Evolutionary conservation across 805 yeast genomes (phyloP).

Genomic region (Isabelozyma rhagii): DNA sequence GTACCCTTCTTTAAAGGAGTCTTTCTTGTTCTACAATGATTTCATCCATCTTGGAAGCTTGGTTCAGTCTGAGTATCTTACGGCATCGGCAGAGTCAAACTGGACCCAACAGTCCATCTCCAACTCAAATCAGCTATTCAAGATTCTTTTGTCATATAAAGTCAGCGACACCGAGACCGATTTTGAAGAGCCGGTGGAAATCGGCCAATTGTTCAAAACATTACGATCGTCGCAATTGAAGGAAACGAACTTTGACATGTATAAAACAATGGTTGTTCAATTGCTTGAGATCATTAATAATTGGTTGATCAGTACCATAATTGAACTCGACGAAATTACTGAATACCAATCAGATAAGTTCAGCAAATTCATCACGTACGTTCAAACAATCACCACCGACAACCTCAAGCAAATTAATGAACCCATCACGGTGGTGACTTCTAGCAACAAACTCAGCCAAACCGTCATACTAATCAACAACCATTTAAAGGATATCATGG

Average conservation of each 20-base stretch:
- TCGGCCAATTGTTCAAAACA: conserved; percentile 17
- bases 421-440: conserved; percentile 16
- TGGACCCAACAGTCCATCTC: conserved; percentile 18
- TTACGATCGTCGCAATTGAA: conserved; percentile 18
- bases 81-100: conserved; percentile 10
- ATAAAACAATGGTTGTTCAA: conserved; percentile 21
- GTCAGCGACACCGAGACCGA: conserved; percentile 8
- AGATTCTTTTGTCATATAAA: conserved; percentile 10
- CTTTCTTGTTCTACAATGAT: conserved; percentile 37
- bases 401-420: conserved; percentile 17
- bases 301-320: conserved; percentile 23
- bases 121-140: conserved; percentile 14
- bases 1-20: conserved; percentile 29
- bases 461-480: conserved; percentile 28
- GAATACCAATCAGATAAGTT: conserved; percentile 32
- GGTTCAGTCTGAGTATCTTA: conserved; percentile 10
- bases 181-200: conserved; percentile 12
- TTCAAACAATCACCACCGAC: conserved; percentile 4
- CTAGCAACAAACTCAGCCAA: conserved; percentile 27
- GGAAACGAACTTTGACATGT: conserved; percentile 23
- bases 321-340: conserved; percentile 27
- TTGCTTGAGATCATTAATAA: conserved; percentile 26
- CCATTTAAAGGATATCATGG: conserved; percentile 47
- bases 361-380: conserved; percentile 18
- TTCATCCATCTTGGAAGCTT: conserved; percentile 19